Base-by-base conservation (phyloP, 192 early-diverging fungal genomes). In the Umbelopsis sp. region DNA sequence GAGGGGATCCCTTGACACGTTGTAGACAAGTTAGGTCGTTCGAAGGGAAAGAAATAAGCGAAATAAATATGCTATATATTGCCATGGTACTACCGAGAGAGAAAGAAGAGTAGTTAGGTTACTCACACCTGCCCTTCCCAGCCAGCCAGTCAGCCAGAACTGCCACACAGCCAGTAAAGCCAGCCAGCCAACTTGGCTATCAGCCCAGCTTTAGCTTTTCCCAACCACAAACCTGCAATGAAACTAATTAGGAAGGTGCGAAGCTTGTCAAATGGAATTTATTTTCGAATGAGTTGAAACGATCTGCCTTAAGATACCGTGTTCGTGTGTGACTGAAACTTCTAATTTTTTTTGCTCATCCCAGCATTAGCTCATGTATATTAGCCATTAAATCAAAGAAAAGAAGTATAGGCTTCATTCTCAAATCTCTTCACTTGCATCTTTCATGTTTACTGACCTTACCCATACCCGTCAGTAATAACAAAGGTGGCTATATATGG, bases 171-270 rank as follows among this genome's bases (percentile, higher is more conserved):
- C n/a, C n/a, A n/a, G n/a, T n/a, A n/a, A n/a, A n/a, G n/a, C n/a
- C n/a, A n/a, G n/a, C n/a, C n/a, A n/a, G n/a, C n/a, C n/a, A n/a
- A n/a, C n/a, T n/a, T n/a, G n/a, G n/a, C n/a, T n/a, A n/a, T n/a
- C n/a, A n/a, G n/a, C 38, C 38, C 12, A 41, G 12, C 8, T 11
- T 41, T 41, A 49, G 16, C 47, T 62, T 62, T 62, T 62, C 56
- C 56, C 56, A 62, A 62, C 56, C 56, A 62, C 56, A 62, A 62
- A 32, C 14, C 56, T 62, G 56, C 56, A 62, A 62, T 20, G 11
- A 6, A 14, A 29, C 26, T 34, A 20, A 62, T n/a, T 20, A 62
- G 56, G 56, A 29, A 62, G 26, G 56, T 62, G 17, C 12, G 56
- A 62, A 62, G n/a, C 31, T 34, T 62, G 56, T 62, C 56, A 62